These are phyloP conservation scores for Schwanniomyces occidentalis DNA, from an alignment of 805 yeast species.

Conservation along the genomic window DNA sequence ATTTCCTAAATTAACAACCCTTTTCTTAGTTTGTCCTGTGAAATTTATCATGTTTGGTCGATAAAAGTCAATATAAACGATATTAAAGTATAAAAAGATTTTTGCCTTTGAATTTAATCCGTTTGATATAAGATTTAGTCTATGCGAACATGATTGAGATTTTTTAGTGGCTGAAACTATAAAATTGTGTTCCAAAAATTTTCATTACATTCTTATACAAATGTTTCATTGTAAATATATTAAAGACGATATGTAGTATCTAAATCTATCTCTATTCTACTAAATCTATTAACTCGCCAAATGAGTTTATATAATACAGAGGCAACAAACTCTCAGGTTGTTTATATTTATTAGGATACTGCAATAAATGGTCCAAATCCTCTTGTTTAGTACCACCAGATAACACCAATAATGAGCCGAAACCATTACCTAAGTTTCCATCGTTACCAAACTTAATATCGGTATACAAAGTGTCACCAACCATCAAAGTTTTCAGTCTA, in stretches of 20 bases:
- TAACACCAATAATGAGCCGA: constrained; percentile 34
- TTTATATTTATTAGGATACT: constrained; percentile 6
- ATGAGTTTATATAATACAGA: constrained; percentile 28
- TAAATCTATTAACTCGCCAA: constrained; percentile 26
- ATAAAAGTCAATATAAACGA: too few relatives aligned
- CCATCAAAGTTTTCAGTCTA: constrained; percentile 32
- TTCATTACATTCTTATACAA: too few relatives aligned
- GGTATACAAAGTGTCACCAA: constrained; percentile 44
- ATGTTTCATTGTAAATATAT: too few relatives aligned
- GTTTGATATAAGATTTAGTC: too few relatives aligned
- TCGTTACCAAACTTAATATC: constrained; percentile 46
- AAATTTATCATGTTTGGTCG: constrained; percentile 50
- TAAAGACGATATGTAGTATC: too few relatives aligned
- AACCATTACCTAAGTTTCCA: constrained; percentile 32
- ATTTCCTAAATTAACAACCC: constrained; percentile 67
- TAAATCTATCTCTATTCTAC: constrained; percentile 6
- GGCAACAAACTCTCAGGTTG: constrained; percentile 24
- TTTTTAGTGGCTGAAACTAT: too few relatives aligned
- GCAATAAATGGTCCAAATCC: constrained; percentile 20
- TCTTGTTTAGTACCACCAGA: constrained; percentile 34
- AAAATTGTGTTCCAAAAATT: too few relatives aligned
- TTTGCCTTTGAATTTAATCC: too few relatives aligned
- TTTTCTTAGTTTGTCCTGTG: constrained; percentile 62
- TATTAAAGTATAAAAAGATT: too few relatives aligned
- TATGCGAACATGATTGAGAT: too few relatives aligned